A percentile compares a stretch with the other conserved stretches of the same genome.
phyloP scores from a whole-genome alignment of 129 eudicot genomes.

The Helianthus annuus region HanXRQr2.0-SUNRISE NC_035436.2:127773127-127773626 shows the following conservation, averaged over 20 bases:
- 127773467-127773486: conserved; percentile 95
- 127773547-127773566: background rate
- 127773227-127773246: background rate
- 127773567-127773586: background rate
- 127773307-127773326: background rate
- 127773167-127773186: conserved; percentile 98
- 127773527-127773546: background rate
- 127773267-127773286: background rate
- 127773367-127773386: conserved; percentile 77
- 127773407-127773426: conserved; percentile 92
- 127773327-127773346: conserved; percentile 7
- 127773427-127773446: conserved; percentile 91
- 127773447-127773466: conserved; percentile 97
- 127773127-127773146: conserved; percentile 7
- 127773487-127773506: conserved; percentile 49
- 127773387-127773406: conserved; percentile 99
- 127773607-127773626: conserved; percentile 1
- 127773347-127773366: conserved; percentile 19
- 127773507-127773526: background rate
- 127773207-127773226: conserved; percentile 53
- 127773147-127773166: conserved; percentile 66
- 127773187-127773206: conserved; percentile 94
- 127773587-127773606: background rate
- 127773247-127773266: background rate
- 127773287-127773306: background rate